Evolutionary conservation across 345 rosid species (phyloP).

Genomic region (Linum usitatissimum): DNA sequence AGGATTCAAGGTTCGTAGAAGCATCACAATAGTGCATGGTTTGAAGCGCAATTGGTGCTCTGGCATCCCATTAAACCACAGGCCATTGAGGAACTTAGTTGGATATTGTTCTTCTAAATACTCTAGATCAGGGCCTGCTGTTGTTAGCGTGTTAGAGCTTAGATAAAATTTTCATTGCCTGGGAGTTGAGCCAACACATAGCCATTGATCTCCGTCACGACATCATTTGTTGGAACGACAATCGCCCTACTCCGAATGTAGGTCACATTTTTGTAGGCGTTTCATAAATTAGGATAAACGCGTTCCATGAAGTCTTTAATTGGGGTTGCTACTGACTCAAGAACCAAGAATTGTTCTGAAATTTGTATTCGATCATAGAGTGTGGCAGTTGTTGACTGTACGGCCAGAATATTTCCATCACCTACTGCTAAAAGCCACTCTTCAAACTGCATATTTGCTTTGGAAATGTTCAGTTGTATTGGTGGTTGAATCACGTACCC

Average conservation of each 20-base stretch:
- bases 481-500: background rate
- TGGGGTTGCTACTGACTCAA: background rate
- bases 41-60: background rate
- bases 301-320: background rate
- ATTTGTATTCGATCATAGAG: background rate
- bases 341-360: background rate
- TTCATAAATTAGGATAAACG: background rate
- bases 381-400: no score
- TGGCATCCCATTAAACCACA: background rate
- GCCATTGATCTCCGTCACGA: background rate
- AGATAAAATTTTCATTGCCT: background rate
- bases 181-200: background rate
- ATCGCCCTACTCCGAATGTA: background rate
- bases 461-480: no score
- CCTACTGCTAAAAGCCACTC: background rate
- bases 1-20: background rate
- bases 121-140: background rate
- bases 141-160: background rate
- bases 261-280: background rate
- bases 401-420: background rate
- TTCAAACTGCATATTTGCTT: background rate
- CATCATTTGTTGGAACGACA: background rate
- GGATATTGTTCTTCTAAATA: background rate
- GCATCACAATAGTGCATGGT: background rate
- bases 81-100: background rate